Base-by-base conservation (phyloP, 164 flowering plant genomes). In the Sextonia rubra region DNA sequence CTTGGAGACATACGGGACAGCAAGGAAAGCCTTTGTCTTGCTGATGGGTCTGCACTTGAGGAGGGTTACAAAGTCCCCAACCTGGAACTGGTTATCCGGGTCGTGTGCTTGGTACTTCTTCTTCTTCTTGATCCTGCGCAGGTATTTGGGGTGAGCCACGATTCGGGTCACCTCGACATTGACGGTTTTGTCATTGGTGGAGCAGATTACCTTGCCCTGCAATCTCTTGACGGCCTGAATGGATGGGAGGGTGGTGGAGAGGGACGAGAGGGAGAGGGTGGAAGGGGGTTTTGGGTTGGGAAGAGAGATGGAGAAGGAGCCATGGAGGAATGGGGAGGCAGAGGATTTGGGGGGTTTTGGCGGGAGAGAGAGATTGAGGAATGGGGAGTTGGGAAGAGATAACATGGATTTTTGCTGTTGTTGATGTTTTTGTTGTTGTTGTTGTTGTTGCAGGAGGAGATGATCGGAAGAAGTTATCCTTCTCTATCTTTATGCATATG, bases 71-170 rank as follows among this genome's bases (percentile, higher is more conserved):
- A 81, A 0, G 71, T 94, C 98, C 3, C 97, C 98, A 27, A 91
- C 91, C 72, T 89, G 77, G 85, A 91, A 94, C 75, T 76, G 80
- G 81, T 94, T 88, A 0, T 86, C 87, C 0, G 93, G 91, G 89
- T 94, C 98, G 58, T 94, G 97, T 14, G 93, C 98, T 73, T 92
- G 97, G 85, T 66, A 92, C 88, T 86, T 94, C 93, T 91, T 91
- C 97, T 89, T 94, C 79, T 61, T 87, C 85, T 89, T 86, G 49
- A 90, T 83, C 49, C 97, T 80, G 23, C 92, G 80, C 84, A 90
- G 87, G 87, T 94, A 94, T 81, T 91, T 94, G 14, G 98, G 97
- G 76, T 92, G 95, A 2, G 89, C 90, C 1, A 88, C 91, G 6
- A 89, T 76, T 0, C 97, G 86, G 4, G 78, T 79, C 15, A 90